Conservation (phyloP, 2,329 filamentous ascomycete species). For the Pseudomassariella vexata region DNA sequence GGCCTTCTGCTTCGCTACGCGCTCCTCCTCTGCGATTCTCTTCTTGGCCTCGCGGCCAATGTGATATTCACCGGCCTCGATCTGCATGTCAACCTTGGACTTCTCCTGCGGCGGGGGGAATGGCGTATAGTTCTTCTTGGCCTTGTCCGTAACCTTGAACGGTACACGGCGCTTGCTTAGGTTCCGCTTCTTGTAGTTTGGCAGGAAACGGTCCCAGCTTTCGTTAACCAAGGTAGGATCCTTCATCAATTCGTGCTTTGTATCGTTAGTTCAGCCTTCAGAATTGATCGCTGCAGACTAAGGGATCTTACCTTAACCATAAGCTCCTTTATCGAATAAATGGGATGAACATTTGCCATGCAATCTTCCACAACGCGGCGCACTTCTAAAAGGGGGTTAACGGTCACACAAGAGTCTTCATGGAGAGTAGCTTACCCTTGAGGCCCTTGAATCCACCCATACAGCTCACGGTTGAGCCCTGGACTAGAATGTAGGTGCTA, state of each 20-base stretch:
- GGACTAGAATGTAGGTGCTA: slow-evolving; percentile 86
- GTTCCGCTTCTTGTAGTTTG: slow-evolving; percentile 93
- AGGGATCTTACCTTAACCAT: too few relatives aligned
- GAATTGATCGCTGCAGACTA: too few relatives aligned
- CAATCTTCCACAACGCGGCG: slow-evolving; percentile 87
- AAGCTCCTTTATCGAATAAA: slow-evolving; percentile 71
- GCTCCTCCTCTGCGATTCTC: slow-evolving; percentile 69
- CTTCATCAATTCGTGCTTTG: slow-evolving; percentile 80
- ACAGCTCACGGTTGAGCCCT: slow-evolving; percentile 88
- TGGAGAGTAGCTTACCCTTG: slow-evolving; percentile 64
- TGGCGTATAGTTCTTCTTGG: slow-evolving; percentile 90
- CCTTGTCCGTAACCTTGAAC: slow-evolving; percentile 84
- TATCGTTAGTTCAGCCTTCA: too few relatives aligned
- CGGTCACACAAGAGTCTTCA: too few relatives aligned
- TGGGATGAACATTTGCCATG: slow-evolving; percentile 62
- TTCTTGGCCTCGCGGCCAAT: slow-evolving; percentile 90
- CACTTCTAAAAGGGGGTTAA: slow-evolving; percentile 28
- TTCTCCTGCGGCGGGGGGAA: slow-evolving; percentile 97
- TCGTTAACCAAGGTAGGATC: slow-evolving; percentile 81
- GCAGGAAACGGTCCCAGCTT: slow-evolving; percentile 93
- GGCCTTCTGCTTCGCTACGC: slow-evolving; percentile 76
- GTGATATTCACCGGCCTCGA: slow-evolving; percentile 97
- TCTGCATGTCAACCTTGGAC: slow-evolving; percentile 97
- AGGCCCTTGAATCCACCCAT: slow-evolving; percentile 93
- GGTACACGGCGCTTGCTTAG: slow-evolving; percentile 79